A percentile compares a stretch with the other conserved stretches of the same genome.
phyloP scores from a whole-genome alignment of 306 rosid genomes.

The Aeschynomene evenia region DNA sequence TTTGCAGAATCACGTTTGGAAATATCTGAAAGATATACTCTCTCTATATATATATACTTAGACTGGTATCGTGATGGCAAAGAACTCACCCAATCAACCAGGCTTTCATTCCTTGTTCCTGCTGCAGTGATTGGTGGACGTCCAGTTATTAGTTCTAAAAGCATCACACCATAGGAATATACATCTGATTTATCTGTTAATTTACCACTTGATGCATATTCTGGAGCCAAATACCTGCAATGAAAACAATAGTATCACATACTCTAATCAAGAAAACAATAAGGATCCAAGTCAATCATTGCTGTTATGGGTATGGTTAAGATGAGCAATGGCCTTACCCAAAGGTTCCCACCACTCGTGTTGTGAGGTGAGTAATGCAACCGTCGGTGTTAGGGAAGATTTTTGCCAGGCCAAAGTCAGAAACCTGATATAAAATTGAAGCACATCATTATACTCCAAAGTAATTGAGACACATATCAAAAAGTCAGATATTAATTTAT shows the following conservation, averaged over 20 bases:
- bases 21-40: no score
- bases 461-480: neutral
- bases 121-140: conserved; percentile 43
- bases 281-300: neutral
- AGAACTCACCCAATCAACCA: conserved; percentile 64
- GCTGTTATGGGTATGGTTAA: neutral
- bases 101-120: conserved; percentile 43
- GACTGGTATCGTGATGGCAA: neutral
- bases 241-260: neutral
- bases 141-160: conserved; percentile 63
- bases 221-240: conserved; percentile 67
- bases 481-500: neutral
- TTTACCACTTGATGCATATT: conserved; percentile 65
- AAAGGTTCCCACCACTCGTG: conserved; percentile 65
- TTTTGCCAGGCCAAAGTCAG: conserved; percentile 68
- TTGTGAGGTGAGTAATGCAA: conserved; percentile 52
- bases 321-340: conserved; percentile 41
- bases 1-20: neutral
- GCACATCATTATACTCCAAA: neutral
- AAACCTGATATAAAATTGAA: conserved; percentile 40
- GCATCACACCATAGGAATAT: conserved; percentile 59
- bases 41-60: no score
- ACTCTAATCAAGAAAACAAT: neutral
- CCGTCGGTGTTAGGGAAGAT: conserved; percentile 37
- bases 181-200: conserved; percentile 65